Evolutionary conservation across 495 filamentous ascomycete genomes (phyloP).

Genomic region (Gamarada debralockiae): DNA sequence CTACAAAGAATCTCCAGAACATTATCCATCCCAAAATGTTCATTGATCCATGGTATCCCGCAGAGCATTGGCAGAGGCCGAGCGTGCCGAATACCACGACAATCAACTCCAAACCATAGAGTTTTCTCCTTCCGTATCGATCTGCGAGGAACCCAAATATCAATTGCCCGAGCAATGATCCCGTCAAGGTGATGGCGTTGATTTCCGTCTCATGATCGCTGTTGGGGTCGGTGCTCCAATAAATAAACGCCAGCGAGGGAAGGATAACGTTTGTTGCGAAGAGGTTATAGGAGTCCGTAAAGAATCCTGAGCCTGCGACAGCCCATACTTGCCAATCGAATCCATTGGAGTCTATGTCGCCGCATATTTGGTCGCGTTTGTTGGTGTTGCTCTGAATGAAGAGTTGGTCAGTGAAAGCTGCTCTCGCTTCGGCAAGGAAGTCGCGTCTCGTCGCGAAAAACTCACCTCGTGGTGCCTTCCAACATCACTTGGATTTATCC

Average conservation of each 20-base stretch:
- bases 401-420: not conserved
- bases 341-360: conserved; percentile 15
- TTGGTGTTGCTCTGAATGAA: not conserved
- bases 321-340: conserved; percentile 39
- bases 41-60: conserved; percentile 40
- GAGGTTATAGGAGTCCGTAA: conserved; percentile 65
- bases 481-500: conserved; percentile 4
- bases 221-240: conserved; percentile 44
- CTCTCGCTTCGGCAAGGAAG: not conserved
- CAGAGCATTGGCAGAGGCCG: conserved; percentile 41
- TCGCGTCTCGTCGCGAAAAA: not conserved
- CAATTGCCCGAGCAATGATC: conserved; percentile 56
- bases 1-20: conserved; percentile 52
- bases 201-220: conserved; percentile 36
- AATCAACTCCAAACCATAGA: conserved; percentile 62
- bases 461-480: conserved; percentile 1
- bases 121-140: conserved; percentile 53
- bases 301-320: conserved; percentile 64
- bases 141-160: conserved; percentile 62
- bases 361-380: conserved; percentile 9
- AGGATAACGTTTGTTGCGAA: conserved; percentile 64
- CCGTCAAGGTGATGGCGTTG: conserved; percentile 56
- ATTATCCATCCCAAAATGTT: conserved; percentile 52
- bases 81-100: conserved; percentile 52
- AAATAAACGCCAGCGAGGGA: conserved; percentile 59